Conservation (phyloP, 2,329 filamentous ascomycete species). For the Huntiella decipiens region DNA sequence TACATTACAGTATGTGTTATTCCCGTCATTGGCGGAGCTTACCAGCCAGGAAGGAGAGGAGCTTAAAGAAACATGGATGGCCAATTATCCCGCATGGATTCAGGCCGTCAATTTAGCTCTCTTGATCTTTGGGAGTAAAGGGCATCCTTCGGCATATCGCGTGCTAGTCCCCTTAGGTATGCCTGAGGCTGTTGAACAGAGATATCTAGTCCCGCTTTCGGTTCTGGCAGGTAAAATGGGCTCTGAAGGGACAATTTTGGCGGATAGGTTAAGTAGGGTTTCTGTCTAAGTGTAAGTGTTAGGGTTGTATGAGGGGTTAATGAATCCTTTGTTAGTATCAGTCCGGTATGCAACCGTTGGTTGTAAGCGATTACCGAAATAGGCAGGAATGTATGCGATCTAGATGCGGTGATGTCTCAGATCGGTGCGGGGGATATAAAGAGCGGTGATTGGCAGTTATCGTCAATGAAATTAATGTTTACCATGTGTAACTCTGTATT, state of each 20-base stretch:
- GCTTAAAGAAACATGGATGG: constrained; percentile 31
- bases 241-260: constrained; percentile 17
- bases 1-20: constrained; percentile 40
- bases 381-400: not conserved
- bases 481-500: too few relatives aligned
- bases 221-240: constrained; percentile 22
- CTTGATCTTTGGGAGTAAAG: constrained; percentile 18
- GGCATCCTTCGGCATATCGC: constrained; percentile 16
- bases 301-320: not conserved
- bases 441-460: too few relatives aligned
- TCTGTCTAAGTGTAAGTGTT: constrained; percentile 12
- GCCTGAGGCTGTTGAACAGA: constrained; percentile 36
- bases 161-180: constrained; percentile 34
- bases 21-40: constrained; percentile 35
- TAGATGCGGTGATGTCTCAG: not conserved
- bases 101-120: constrained; percentile 43
- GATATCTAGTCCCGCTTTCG: constrained; percentile 36
- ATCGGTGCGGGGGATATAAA: not conserved
- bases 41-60: constrained; percentile 20
- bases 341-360: not conserved
- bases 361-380: not conserved
- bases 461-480: too few relatives aligned
- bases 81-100: constrained; percentile 35
- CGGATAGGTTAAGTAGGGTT: constrained; percentile 24
- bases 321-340: not conserved